Base-by-base conservation (phyloP, 495 filamentous ascomycete species). In the Xylaria castorea region DNA sequence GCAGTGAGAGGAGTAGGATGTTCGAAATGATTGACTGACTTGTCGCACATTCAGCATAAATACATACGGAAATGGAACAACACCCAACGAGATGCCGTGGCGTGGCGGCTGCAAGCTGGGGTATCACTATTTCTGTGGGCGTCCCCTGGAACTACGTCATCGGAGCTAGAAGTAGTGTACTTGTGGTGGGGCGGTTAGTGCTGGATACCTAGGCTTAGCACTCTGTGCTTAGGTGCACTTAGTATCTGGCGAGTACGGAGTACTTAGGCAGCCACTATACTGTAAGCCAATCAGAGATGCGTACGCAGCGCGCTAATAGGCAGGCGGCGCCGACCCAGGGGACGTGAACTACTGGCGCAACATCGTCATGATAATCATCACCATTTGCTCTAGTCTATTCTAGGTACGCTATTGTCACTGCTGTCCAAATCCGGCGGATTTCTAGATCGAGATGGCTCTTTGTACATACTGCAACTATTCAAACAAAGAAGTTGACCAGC, bases 71-170 rank as follows among this genome's bases (percentile, higher is more conserved):
- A 70, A 38, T 25, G 58, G 67, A 50, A 42, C 44, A 9, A 27
- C 40, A 50, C 14, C 32, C 25, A 42, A 68, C 68, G 57, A 6
- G 66, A 55, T 69, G 40, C 42, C 27, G 63, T 66, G 68, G 48
- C 48, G 48, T 18, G 46, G 67, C 53, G 25, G 53, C 22, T 62
- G 67, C 55, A 44, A 67, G 48, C 66, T 68, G 50, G 48, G 34
- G 46, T 38, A 38, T n/a, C 58, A 58, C 55, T 44, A 42, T 34
- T 12, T 46, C 27, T 22, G 40, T 42, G 44, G 34, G 30, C 8
- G 30, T 68, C 20, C 50, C 65, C 30, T 68, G 32, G 34, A 62
- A 11, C 42, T 70, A 70, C 68, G 68, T 70, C 68, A 70, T 66
- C 32, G 14, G 53, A 9, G 25, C 53, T 65, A 48, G 40, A 40